Percentiles rank a stretch among this genome's conserved stretches.
Evolutionary conservation across 192 early-diverging fungal species (phyloP).

Genomic region (Coemansia sp.): DNA sequence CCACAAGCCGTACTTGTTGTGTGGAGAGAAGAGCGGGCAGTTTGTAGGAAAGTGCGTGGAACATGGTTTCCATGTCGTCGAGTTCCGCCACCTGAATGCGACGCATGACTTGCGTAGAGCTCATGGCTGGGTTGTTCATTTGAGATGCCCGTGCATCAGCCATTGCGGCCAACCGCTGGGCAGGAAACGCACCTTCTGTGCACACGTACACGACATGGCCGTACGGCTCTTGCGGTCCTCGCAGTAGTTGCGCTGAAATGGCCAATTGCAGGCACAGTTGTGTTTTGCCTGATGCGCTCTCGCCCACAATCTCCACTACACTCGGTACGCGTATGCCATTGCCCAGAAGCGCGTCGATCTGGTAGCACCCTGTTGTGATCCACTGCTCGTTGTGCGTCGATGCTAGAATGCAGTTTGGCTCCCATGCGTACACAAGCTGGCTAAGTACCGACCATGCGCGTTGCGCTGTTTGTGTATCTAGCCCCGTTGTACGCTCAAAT

Average conservation of each 20-base stretch:
- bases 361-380: slow-evolving; percentile 57
- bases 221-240: slow-evolving; percentile 56
- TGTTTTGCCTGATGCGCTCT: slow-evolving; percentile 84
- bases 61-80: slow-evolving; percentile 66
- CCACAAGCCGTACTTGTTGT: slow-evolving; percentile 64
- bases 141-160: slow-evolving; percentile 12
- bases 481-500: slow-evolving; percentile 25
- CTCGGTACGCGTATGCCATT: slow-evolving; percentile 60
- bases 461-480: slow-evolving; percentile 10
- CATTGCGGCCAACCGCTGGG: slow-evolving; percentile 59
- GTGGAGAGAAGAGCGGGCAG: slow-evolving; percentile 62
- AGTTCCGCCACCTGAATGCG: slow-evolving; percentile 71
- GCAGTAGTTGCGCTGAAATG: slow-evolving; percentile 66
- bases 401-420: background rate
- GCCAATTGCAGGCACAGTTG: slow-evolving; percentile 83
- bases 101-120: slow-evolving; percentile 17
- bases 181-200: slow-evolving; percentile 73
- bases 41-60: slow-evolving; percentile 72
- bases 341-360: slow-evolving; percentile 59
- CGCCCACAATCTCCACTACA: slow-evolving; percentile 74
- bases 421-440: slow-evolving; percentile 18
- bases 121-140: background rate
- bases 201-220: slow-evolving; percentile 68
- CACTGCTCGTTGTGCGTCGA: slow-evolving; percentile 15
- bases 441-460: slow-evolving; percentile 16